Conservation (phyloP, 2,329 filamentous ascomycete genomes). For the Neofusicoccum laricinum region DNA sequence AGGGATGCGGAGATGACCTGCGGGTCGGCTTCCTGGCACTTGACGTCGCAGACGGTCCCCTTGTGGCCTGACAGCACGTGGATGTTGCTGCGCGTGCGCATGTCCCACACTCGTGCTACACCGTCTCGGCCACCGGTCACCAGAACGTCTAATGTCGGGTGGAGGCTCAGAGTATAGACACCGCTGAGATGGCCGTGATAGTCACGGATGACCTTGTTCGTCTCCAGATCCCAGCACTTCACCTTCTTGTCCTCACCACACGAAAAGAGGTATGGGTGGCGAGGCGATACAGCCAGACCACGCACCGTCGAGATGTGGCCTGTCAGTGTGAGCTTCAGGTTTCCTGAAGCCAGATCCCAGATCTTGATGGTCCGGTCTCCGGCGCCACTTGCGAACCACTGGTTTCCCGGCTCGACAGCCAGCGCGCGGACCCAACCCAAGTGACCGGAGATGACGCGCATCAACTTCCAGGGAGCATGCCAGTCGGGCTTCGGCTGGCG, state of each 20-base stretch:
- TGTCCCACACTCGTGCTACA: constrained; percentile 95
- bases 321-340: constrained; percentile 80
- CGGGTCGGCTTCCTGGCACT: constrained; percentile 93
- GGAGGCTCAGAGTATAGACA: constrained; percentile 89
- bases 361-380: constrained; percentile 98
- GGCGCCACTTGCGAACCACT: constrained; percentile 95
- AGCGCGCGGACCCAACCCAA: constrained; percentile 89
- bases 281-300: constrained; percentile 84
- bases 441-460: constrained; percentile 95
- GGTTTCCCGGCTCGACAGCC: constrained; percentile 91
- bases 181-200: constrained; percentile 97
- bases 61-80: constrained; percentile 92
- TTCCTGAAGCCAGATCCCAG: constrained; percentile 90
- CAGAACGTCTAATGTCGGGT: constrained; percentile 90
- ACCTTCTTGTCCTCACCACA: constrained; percentile 99
- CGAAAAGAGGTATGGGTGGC: constrained; percentile 95
- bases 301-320: constrained; percentile 93
- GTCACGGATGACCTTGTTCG: constrained; percentile 98
- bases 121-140: constrained; percentile 94
- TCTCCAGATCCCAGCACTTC: constrained; percentile 99
- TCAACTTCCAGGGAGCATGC: constrained; percentile 98
- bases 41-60: constrained; percentile 81
- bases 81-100: constrained; percentile 93
- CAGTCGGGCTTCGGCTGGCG: constrained; percentile 79
- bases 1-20: constrained; percentile 93